phyloP scores from a whole-genome alignment of 2,329 filamentous ascomycete species.

The Nemania diffusa region DNA sequence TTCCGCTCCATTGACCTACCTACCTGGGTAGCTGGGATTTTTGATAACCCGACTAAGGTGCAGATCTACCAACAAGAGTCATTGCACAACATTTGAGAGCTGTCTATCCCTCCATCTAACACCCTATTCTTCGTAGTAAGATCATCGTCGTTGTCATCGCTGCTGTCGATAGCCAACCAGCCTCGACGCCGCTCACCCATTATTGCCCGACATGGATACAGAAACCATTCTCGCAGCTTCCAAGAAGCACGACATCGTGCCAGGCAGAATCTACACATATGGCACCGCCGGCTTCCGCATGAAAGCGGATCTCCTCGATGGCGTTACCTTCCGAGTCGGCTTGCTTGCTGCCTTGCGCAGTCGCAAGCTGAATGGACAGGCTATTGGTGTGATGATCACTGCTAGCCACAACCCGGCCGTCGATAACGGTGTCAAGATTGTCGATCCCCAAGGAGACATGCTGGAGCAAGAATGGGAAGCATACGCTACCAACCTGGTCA shows the following conservation, averaged over 20 bases:
- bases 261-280: conserved; percentile 69
- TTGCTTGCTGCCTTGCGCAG: conserved; percentile 89
- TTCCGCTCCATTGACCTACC: neutral
- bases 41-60: conserved; percentile 10
- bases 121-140: conserved; percentile 11
- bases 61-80: conserved; percentile 10
- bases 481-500: conserved; percentile 89
- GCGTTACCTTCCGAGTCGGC: conserved; percentile 91
- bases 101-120: too few relatives aligned
- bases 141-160: conserved; percentile 3
- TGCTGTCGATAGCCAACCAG: neutral
- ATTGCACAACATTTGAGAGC: neutral
- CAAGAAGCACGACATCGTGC: conserved; percentile 68
- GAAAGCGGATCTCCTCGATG: conserved; percentile 83
- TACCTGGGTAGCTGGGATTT: neutral
- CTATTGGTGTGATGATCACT: conserved; percentile 96
- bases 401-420: conserved; percentile 90
- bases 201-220: conserved; percentile 57
- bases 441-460: conserved; percentile 99
- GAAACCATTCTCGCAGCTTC: conserved; percentile 68
- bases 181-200: neutral
- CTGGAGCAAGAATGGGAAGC: conserved; percentile 94
- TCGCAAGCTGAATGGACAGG: conserved; percentile 87
- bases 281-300: conserved; percentile 76
- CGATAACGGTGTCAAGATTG: conserved; percentile 94